A percentile compares a stretch with the other conserved stretches of the same genome.
These are phyloP conservation scores for Nicotiana tabacum DNA, from an alignment of 257 asterid genomes.

Conservation along the genomic window DNA sequence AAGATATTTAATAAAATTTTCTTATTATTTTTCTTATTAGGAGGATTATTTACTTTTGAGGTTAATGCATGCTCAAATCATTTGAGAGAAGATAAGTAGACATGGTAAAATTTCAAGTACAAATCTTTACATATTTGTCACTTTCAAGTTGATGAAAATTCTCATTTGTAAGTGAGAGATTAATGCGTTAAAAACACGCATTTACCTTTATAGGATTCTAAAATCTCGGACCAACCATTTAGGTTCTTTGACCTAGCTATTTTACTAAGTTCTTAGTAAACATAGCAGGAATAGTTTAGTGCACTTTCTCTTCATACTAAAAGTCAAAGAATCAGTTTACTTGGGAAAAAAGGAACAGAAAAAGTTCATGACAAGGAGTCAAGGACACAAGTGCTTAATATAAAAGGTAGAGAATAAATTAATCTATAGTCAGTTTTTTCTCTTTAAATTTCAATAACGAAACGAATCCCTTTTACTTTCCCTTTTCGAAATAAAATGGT, in stretches of 20 bases:
- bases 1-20: not conserved
- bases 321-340: constrained; percentile 3
- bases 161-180: not conserved
- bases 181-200: not conserved
- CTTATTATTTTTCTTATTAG: not conserved
- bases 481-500: not conserved
- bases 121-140: not conserved
- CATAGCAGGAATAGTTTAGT: not conserved
- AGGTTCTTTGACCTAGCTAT: constrained; percentile 3
- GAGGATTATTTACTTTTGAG: not conserved
- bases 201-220: constrained; percentile 3
- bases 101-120: not conserved
- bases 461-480: not conserved
- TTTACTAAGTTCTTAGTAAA: not conserved
- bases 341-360: not conserved
- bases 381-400: not conserved
- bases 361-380: not conserved
- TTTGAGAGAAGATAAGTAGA: not conserved
- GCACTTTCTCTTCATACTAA: constrained; percentile 1
- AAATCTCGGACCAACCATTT: not conserved
- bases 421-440: not conserved
- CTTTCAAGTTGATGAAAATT: not conserved
- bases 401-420: not conserved
- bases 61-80: not conserved
- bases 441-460: not conserved